Base-by-base conservation (phyloP, 176 grass and related monocot species). In the Chloris gayana region DNA sequence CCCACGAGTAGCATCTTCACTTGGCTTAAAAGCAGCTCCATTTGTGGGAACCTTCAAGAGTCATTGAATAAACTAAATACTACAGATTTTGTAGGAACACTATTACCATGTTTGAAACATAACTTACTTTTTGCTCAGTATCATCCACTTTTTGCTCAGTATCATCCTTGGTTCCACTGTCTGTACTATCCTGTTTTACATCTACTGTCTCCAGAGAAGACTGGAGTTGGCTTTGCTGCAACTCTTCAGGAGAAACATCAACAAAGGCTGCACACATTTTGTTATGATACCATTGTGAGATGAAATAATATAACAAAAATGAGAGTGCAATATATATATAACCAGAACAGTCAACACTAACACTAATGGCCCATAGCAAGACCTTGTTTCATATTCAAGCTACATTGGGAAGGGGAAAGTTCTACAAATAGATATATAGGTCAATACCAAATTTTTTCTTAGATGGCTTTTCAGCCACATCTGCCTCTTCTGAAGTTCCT, bases 371-470 rank as follows among this genome's bases (percentile, higher is more conserved):
- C 68, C 51, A 76, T 2, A 47, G 17, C 24, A 46, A 73, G 14
- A 51, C 27, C 11, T 0, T 73, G 64, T 25, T 32, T 50, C 31
- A 4, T 34, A 81, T 46, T 71, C 37, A 59, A 77, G 4, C 11
- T 34, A 27, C 49, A 19, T 38, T 49, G 50, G 26, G 32, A 21
- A 25, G 46, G 27, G 47, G 47, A 64, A 10, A 46, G 31, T 47
- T 21, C 6, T 27, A 29, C 41, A 44, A 1, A 44, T 6, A 13
- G 70, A 72, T 56, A 72, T 66, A 75, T 76, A 72, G 57, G 76
- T 42, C 35, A 61, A 66, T 93, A 95, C 95, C 83, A 83, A 89
- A 93, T 87, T 95, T 98, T 87, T 95, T 98, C 82, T 93, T 93
- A 30, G 84, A 59, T 80, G 91, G 76, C 51, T 88, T 75, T 82